phyloP scores from a whole-genome alignment of 177 flowering plant species.

The Vitis hybrid region DNA sequence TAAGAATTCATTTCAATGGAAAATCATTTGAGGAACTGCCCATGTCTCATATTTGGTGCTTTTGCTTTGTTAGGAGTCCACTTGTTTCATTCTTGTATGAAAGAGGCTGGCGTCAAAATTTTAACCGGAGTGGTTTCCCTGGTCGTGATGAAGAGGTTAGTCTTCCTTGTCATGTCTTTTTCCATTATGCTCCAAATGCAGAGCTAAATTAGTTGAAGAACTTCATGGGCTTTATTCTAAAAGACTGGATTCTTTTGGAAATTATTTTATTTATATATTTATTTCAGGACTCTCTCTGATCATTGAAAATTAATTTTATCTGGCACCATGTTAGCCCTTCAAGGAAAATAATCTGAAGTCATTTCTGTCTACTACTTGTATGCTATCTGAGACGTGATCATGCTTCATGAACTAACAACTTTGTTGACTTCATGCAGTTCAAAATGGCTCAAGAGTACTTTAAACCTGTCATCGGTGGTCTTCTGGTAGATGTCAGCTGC shows the following conservation, averaged over 20 bases:
- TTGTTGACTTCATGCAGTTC: conserved; percentile 55
- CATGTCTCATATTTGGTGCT: conserved; percentile 6
- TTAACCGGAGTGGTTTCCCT: conserved; percentile 83
- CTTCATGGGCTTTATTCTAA: no score
- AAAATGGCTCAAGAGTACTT: conserved; percentile 93
- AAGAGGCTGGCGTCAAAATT: conserved; percentile 98
- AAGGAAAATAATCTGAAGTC: not conserved
- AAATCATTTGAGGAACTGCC: not conserved
- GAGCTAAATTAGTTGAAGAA: no score
- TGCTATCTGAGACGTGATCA: not conserved
- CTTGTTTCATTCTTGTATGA: conserved; percentile 89
- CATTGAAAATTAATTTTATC: not conserved
- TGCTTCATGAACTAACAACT: not conserved
- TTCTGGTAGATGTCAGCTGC: conserved; percentile 95
- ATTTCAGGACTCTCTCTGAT: not conserved
- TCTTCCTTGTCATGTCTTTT: not conserved
- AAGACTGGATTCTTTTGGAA: no score
- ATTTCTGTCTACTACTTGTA: not conserved
- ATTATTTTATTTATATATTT: no score
- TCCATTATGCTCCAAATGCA: not conserved
- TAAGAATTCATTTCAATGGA: conserved; percentile 16
- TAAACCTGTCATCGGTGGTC: conserved; percentile 75
- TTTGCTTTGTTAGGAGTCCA: conserved; percentile 65
- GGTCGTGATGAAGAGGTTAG: conserved; percentile 95
- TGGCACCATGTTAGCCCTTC: not conserved